A percentile compares a stretch with the other conserved stretches of the same genome.
phyloP scores from a whole-genome alignment of 371 early-diverging fungal genomes.

The Actinomortierella ambigua region DNA sequence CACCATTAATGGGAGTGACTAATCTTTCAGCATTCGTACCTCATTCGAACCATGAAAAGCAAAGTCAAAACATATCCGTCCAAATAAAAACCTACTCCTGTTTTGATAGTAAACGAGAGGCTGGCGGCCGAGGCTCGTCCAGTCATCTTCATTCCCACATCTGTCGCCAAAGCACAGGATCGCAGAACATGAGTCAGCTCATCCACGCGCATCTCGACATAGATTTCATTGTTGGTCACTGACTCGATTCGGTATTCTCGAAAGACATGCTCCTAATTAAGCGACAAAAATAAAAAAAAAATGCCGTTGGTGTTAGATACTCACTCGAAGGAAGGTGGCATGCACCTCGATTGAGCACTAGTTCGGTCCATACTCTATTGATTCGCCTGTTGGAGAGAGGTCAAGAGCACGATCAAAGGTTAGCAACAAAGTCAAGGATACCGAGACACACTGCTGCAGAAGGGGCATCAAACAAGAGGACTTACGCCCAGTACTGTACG shows the following conservation, averaged over 20 bases:
- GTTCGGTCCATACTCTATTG: no score
- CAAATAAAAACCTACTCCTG: constrained; percentile 16
- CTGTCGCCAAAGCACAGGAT: constrained; percentile 15
- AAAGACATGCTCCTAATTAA: constrained; percentile 22
- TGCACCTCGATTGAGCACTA: no score
- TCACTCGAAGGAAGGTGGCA: no score
- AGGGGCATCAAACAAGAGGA: background rate
- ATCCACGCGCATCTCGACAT: constrained; percentile 37
- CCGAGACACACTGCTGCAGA: no score
- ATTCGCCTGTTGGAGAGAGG: no score
- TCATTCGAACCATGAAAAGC: no score
- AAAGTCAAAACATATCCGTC: background rate
- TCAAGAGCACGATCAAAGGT: no score
- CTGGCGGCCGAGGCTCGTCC: constrained; percentile 25
- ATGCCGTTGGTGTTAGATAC: no score
- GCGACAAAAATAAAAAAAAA: no score
- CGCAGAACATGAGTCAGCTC: constrained; percentile 28
- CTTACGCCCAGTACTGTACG: constrained; percentile 46
- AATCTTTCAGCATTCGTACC: no score
- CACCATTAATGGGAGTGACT: no score
- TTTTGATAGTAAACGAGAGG: constrained; percentile 28
- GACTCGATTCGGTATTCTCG: constrained; percentile 34
- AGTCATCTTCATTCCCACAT: constrained; percentile 31
- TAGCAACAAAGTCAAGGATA: no score
- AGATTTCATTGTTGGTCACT: constrained; percentile 30